Percentiles rank a stretch among this genome's conserved stretches.
phyloP scores from a whole-genome alignment of 208 protist genomes.

The Wallacemonas rigidus region DNA sequence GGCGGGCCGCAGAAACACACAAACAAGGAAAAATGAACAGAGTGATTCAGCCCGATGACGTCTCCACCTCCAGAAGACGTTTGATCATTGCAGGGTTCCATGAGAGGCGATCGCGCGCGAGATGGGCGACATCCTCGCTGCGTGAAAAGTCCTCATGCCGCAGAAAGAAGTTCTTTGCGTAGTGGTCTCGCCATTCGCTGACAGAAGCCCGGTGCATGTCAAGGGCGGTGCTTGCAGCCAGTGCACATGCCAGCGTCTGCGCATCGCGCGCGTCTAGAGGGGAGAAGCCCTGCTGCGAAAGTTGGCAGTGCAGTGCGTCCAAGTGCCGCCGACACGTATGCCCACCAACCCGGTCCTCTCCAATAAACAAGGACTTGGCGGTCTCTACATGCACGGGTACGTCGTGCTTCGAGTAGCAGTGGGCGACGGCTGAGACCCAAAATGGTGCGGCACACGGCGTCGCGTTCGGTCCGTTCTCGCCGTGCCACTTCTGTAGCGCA shows the following conservation, averaged over 20 bases:
- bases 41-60: background rate
- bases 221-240: constrained; percentile 15
- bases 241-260: background rate
- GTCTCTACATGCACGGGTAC: background rate
- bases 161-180: constrained; percentile 38
- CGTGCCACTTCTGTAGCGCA: constrained; percentile 44
- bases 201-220: background rate
- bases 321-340: background rate
- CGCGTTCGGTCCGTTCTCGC: constrained; percentile 10
- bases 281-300: background rate
- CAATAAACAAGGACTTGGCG: background rate
- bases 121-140: constrained; percentile 23
- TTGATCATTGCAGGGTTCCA: background rate
- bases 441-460: constrained; percentile 40
- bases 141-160: constrained; percentile 26
- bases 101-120: background rate
- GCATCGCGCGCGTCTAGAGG: background rate
- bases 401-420: constrained; percentile 20
- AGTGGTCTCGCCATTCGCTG: background rate
- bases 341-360: background rate
- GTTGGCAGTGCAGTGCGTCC: background rate
- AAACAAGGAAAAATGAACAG: background rate
- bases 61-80: background rate
- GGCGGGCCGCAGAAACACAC: no score
- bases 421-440: constrained; percentile 64